phyloP scores from a whole-genome alignment of 371 early-diverging fungal species.

The Mortierella polycephala region DNA sequence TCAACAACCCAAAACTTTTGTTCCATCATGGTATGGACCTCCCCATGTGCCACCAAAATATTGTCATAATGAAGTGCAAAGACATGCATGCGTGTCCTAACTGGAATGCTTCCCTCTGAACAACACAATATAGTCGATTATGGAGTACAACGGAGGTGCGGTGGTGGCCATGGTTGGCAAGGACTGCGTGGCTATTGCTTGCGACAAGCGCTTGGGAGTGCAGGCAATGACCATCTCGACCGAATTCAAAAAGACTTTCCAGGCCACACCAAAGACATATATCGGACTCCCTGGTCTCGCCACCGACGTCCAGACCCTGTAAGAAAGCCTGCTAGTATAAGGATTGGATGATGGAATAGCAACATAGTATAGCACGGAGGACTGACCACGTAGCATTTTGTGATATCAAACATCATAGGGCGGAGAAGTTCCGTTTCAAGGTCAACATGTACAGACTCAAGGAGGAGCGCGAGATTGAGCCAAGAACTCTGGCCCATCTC shows the following conservation, averaged over 20 bases:
- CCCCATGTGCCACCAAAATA: neutral
- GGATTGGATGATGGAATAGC: neutral
- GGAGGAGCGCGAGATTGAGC: constrained; percentile 97
- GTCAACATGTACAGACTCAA: constrained; percentile 97
- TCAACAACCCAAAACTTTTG: neutral
- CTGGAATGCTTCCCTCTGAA: neutral
- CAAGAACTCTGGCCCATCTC: constrained; percentile 94
- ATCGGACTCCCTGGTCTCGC: constrained; percentile 97
- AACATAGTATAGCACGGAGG: no score
- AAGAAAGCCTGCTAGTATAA: constrained; percentile 42
- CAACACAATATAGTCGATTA: constrained; percentile 67
- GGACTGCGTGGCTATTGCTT: constrained; percentile 97
- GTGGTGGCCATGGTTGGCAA: constrained; percentile 99
- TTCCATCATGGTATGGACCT: constrained; percentile 11
- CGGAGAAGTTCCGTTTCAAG: constrained; percentile 93
- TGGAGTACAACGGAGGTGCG: constrained; percentile 95
- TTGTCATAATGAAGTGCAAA: neutral
- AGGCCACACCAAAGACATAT: constrained; percentile 86
- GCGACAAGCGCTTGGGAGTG: constrained; percentile 94
- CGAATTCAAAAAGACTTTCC: constrained; percentile 95
- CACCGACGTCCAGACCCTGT: constrained; percentile 98
- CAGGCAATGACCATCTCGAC: constrained; percentile 95
- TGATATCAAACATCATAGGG: constrained; percentile 44
- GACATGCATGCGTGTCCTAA: neutral
- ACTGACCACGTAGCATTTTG: no score